phyloP scores from a whole-genome alignment of 495 filamentous ascomycete genomes.

The Xylaria sp. region DNA sequence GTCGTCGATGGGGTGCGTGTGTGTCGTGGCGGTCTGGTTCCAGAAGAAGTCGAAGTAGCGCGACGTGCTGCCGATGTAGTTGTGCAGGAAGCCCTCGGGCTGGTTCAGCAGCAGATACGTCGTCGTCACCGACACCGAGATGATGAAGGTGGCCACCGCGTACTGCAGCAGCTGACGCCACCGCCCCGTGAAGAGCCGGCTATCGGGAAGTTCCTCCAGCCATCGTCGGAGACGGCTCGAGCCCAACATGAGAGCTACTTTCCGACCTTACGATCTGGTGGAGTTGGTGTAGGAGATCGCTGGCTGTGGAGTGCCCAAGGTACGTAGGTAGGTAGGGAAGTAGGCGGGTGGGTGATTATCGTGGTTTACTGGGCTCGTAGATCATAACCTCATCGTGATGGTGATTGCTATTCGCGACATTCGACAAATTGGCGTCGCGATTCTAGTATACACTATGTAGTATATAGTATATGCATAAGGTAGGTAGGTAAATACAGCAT shows the following conservation, averaged over 20 bases:
- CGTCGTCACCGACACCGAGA: constrained; percentile 33
- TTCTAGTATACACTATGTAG: too few species aligned
- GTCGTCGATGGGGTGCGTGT: constrained; percentile 51
- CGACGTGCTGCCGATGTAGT: constrained; percentile 23
- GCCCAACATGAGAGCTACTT: constrained; percentile 28
- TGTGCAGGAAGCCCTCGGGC: constrained; percentile 36
- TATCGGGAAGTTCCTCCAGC: constrained; percentile 36
- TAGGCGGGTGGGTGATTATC: not conserved
- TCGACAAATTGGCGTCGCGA: not conserved
- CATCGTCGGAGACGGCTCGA: constrained; percentile 15
- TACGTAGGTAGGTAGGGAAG: not conserved
- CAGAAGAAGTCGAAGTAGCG: constrained; percentile 40
- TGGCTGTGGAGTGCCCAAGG: too few species aligned
- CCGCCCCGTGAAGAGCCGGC: constrained; percentile 28
- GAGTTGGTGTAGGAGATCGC: not conserved
- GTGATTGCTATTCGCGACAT: not conserved
- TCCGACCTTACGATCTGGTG: not conserved
- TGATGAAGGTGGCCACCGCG: constrained; percentile 29
- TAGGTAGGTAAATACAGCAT: not conserved
- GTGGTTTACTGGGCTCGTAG: not conserved
- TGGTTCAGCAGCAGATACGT: constrained; percentile 34
- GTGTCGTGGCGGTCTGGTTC: constrained; percentile 28
- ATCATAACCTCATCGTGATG: constrained; percentile 4
- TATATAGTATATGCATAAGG: too few species aligned
- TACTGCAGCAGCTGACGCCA: constrained; percentile 37